Evolutionary conservation across 1,284 basidiomycete genomes (phyloP).

Genomic region (Irpex rosettiformis): DNA sequence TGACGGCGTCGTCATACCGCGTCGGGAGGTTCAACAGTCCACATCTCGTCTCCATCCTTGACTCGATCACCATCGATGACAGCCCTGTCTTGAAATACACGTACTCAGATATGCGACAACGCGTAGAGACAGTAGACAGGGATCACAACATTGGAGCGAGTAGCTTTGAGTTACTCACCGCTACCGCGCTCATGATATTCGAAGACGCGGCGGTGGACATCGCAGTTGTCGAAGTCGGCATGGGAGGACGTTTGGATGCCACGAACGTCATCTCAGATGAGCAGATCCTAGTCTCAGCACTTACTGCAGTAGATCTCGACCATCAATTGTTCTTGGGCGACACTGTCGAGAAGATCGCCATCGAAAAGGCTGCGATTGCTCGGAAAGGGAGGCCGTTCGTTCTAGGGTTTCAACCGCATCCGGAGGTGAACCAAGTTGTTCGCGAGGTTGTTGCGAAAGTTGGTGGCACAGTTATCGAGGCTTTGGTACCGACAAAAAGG

Average conservation of each 20-base stretch:
- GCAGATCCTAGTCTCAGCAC: slow-evolving; percentile 71
- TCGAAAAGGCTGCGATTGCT: slow-evolving; percentile 85
- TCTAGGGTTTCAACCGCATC: slow-evolving; percentile 65
- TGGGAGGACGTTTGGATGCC: slow-evolving; percentile 92
- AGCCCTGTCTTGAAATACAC: slow-evolving; percentile 44
- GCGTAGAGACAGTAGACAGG: slow-evolving; percentile 52
- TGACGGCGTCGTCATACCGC: slow-evolving; percentile 54
- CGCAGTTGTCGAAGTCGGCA: slow-evolving; percentile 89
- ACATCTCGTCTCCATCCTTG: slow-evolving; percentile 78
- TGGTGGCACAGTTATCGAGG: slow-evolving; percentile 40
- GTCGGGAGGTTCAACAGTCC: slow-evolving; percentile 93
- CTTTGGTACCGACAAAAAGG: slow-evolving; percentile 28
- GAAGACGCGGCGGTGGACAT: slow-evolving; percentile 71
- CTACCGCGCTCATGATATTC: slow-evolving; percentile 73
- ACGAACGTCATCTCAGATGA: slow-evolving; percentile 84
- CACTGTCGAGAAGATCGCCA: slow-evolving; percentile 73
- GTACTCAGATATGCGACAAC: slow-evolving; percentile 49
- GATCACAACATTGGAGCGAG: slow-evolving; percentile 50
- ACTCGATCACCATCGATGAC: slow-evolving; percentile 75
- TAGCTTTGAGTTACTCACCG: slow-evolving; percentile 83
- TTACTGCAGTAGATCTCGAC: slow-evolving; percentile 89
- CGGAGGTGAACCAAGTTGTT: slow-evolving; percentile 37
- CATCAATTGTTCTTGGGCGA: slow-evolving; percentile 89
- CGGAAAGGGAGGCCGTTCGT: slow-evolving; percentile 70
- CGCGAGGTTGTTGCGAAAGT: slow-evolving; percentile 28